phyloP scores from a whole-genome alignment of 164 flowering plant species.

The Buxus sempervirens region DNA sequence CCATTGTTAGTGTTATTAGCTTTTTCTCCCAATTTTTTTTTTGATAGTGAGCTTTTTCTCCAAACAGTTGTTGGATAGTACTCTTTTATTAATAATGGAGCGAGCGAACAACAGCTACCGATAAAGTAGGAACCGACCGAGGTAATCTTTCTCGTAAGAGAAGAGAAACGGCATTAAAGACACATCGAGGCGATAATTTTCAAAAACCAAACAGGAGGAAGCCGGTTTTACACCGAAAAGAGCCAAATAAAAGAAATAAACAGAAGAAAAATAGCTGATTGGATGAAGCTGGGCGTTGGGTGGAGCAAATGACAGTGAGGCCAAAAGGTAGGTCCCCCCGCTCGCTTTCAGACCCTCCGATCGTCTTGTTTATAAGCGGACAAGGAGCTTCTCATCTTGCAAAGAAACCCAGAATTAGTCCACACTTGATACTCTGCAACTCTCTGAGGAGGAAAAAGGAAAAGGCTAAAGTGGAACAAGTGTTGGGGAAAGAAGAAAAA shows the following conservation, averaged over 20 bases:
- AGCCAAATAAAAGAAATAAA: background rate
- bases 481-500: background rate
- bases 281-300: slow-evolving; percentile 8
- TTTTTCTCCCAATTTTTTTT: too few species aligned
- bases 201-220: slow-evolving; percentile 7
- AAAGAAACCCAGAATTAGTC: background rate
- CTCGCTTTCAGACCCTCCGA: background rate
- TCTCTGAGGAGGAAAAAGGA: background rate
- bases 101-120: background rate
- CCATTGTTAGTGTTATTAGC: too few species aligned
- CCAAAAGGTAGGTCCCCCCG: slow-evolving; percentile 26
- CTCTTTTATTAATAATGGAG: too few species aligned
- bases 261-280: background rate
- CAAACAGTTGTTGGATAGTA: too few species aligned
- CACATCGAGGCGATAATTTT: background rate
- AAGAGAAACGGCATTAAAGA: background rate
- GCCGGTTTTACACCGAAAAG: background rate
- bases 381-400: background rate
- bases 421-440: background rate
- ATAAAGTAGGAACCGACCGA: background rate
- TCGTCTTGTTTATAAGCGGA: background rate
- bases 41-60: too few species aligned
- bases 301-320: background rate
- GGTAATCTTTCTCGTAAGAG: background rate
- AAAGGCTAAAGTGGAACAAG: too few species aligned